Percentiles rank a stretch among this genome's conserved stretches.
Conservation (phyloP, 2,329 filamentous ascomycete species). For the Paracamarosporium sp. region DNA sequence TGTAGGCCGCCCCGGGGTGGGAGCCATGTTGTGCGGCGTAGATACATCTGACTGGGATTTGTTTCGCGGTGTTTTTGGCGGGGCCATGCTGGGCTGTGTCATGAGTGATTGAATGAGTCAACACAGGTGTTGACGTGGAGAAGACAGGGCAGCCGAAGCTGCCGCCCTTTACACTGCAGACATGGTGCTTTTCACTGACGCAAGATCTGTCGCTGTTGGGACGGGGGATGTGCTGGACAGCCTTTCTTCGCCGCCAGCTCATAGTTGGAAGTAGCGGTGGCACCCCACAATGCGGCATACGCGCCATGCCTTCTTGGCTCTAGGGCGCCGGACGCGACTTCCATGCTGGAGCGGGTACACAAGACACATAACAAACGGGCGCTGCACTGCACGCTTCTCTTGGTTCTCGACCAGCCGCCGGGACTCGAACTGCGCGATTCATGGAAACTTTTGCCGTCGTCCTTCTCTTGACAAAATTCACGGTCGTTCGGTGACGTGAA, state of each 20-base stretch:
- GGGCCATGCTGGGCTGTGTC: slow-evolving; percentile 54
- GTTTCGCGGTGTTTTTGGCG: slow-evolving; percentile 53
- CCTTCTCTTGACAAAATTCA: not conserved
- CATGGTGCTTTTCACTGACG: slow-evolving; percentile 30
- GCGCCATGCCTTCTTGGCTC: slow-evolving; percentile 4
- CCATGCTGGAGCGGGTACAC: slow-evolving; percentile 5
- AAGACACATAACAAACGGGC: slow-evolving; percentile 4
- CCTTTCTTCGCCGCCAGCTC: slow-evolving; percentile 11
- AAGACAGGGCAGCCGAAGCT: slow-evolving; percentile 56
- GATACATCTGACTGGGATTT: slow-evolving; percentile 45
- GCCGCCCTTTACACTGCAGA: slow-evolving; percentile 52
- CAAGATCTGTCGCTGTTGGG: slow-evolving; percentile 7
- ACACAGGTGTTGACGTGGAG: slow-evolving; percentile 37
- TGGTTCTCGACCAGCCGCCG: not conserved
- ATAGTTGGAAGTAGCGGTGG: slow-evolving; percentile 14
- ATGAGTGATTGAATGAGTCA: slow-evolving; percentile 41
- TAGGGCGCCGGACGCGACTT: slow-evolving; percentile 15
- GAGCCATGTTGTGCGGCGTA: slow-evolving; percentile 32
- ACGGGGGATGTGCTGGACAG: slow-evolving; percentile 22
- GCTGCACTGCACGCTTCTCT: not conserved
- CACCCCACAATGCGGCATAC: slow-evolving; percentile 13
- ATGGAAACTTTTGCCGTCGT: slow-evolving; percentile 9
- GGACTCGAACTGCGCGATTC: not conserved
- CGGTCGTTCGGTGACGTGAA: slow-evolving; percentile 7
- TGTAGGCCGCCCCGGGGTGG: slow-evolving; percentile 30